A percentile compares a stretch with the other conserved stretches of the same genome.
Conservation (phyloP, 106 monocot species). For the Narthecium ossifragum region DNA sequence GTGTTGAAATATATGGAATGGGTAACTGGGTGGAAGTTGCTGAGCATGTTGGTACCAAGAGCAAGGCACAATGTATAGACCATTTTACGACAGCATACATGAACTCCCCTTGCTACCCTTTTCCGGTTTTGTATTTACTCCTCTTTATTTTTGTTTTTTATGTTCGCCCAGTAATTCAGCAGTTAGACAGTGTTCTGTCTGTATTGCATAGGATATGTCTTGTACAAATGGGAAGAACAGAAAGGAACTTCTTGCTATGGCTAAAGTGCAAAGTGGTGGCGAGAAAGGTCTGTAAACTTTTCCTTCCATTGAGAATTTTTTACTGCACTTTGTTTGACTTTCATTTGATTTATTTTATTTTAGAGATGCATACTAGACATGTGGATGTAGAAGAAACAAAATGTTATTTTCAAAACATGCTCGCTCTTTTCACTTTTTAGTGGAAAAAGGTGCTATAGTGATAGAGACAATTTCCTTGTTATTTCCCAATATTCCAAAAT, state of each 20-base stretch:
- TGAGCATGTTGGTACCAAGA: constrained; percentile 99
- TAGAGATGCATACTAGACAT: too few species aligned
- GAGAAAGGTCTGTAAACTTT: constrained; percentile 51
- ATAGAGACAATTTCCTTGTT: too few species aligned
- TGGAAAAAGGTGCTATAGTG: too few species aligned
- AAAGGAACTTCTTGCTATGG: constrained; percentile 99
- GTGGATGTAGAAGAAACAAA: too few species aligned
- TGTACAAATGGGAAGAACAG: constrained; percentile 95
- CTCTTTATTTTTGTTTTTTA: neutral
- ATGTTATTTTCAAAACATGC: too few species aligned
- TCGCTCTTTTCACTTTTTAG: too few species aligned
- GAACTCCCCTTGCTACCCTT: constrained; percentile 92
- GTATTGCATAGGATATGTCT: constrained; percentile 80
- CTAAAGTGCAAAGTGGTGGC: constrained; percentile 78
- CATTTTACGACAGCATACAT: constrained; percentile 79
- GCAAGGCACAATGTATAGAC: constrained; percentile 78
- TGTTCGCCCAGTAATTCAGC: neutral
- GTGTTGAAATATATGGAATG: constrained; percentile 95
- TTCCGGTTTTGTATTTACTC: constrained; percentile 51
- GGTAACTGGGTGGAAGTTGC: constrained; percentile 97
- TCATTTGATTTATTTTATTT: too few species aligned
- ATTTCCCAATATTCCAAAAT: too few species aligned
- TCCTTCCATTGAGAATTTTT: neutral
- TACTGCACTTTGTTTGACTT: neutral
- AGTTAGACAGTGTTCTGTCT: neutral